Evolutionary conservation across 371 early-diverging fungal genomes (phyloP).

Genomic region (Haplosporangium sp.): DNA sequence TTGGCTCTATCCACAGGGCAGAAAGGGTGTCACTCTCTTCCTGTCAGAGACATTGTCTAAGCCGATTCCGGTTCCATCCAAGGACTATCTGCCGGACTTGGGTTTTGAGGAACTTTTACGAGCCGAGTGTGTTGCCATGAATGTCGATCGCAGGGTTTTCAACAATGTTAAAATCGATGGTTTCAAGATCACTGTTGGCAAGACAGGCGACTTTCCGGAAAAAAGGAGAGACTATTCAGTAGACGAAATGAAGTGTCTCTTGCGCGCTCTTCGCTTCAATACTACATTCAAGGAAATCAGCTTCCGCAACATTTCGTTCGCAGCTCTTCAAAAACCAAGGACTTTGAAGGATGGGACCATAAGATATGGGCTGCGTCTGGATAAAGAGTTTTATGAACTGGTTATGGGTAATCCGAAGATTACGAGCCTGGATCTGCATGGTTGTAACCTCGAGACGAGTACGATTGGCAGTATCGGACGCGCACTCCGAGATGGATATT

Average conservation of each 20-base stretch:
- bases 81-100: constrained; percentile 38
- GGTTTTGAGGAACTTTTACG: constrained; percentile 41
- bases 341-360: constrained; percentile 42
- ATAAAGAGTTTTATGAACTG: constrained; percentile 47
- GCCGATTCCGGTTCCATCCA: constrained; percentile 45
- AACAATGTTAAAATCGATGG: constrained; percentile 36
- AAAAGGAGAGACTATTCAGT: constrained; percentile 28
- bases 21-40: constrained; percentile 39
- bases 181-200: constrained; percentile 23
- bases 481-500: constrained; percentile 37
- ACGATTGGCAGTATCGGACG: constrained; percentile 47
- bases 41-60: constrained; percentile 21
- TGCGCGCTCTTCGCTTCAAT: constrained; percentile 44
- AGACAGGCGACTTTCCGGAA: constrained; percentile 20
- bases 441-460: constrained; percentile 38
- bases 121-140: constrained; percentile 47
- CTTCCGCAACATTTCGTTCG: constrained; percentile 38
- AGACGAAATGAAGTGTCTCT: constrained; percentile 47
- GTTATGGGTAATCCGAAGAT: constrained; percentile 48
- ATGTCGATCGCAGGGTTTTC: constrained; percentile 35
- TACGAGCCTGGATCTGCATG: constrained; percentile 26
- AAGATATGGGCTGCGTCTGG: constrained; percentile 41
- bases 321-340: constrained; percentile 30
- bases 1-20: constrained; percentile 41
- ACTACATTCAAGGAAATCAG: constrained; percentile 48